phyloP scores from a whole-genome alignment of 1,139 yeast species.

The Pichia sp. region DNA sequence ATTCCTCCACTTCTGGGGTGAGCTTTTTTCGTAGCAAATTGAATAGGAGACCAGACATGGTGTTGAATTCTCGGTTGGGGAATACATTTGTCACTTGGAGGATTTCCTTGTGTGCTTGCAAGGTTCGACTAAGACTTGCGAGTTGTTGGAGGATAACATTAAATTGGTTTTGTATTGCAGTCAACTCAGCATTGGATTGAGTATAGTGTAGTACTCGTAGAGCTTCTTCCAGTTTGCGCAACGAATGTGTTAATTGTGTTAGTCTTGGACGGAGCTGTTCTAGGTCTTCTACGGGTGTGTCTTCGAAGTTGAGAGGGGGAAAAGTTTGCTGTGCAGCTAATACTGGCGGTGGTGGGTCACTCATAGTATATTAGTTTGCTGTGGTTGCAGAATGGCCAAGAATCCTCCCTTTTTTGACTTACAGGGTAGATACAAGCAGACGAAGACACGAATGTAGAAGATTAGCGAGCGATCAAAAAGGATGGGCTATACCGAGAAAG shows the following conservation, averaged over 20 bases:
- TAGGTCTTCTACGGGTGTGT: conserved; percentile 24
- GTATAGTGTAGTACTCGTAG: conserved; percentile 19
- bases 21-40: conserved; percentile 82
- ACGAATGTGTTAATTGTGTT: conserved; percentile 49
- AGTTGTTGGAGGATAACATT: conserved; percentile 80
- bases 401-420: too few relatives aligned
- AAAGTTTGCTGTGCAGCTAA: background rate
- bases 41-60: conserved; percentile 72
- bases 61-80: conserved; percentile 81
- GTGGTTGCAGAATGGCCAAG: too few relatives aligned
- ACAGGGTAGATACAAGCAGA: too few relatives aligned
- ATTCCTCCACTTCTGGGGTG: conserved; percentile 83
- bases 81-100: conserved; percentile 68
- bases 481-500: background rate
- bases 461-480: background rate
- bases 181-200: conserved; percentile 19
- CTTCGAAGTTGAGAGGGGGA: conserved; percentile 5
- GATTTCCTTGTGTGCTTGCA: conserved; percentile 56
- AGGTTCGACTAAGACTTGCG: conserved; percentile 62
- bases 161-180: conserved; percentile 69
- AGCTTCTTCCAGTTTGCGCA: conserved; percentile 42
- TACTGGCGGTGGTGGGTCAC: background rate
- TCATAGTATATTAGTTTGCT: background rate
- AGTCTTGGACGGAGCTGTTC: conserved; percentile 58
- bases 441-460: background rate